These are phyloP conservation scores for Macadamia tetraphylla DNA, from an alignment of 164 flowering plant species.

Conservation along the genomic window DNA sequence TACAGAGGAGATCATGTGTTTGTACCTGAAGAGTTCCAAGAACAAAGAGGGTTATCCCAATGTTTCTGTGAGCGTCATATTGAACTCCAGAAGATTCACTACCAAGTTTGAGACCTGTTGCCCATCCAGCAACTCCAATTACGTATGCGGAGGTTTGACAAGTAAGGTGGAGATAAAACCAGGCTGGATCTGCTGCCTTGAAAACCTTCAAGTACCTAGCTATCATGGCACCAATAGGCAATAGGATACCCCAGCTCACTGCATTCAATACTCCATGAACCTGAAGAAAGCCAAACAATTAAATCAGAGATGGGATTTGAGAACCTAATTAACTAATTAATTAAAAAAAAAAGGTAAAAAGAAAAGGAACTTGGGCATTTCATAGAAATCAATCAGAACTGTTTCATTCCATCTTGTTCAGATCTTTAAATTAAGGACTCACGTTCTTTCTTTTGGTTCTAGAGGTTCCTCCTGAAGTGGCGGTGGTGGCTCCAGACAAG, in stretches of 20 bases:
- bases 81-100: constrained; percentile 23
- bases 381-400: too few species aligned
- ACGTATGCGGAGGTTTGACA: constrained; percentile 31
- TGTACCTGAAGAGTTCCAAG: constrained; percentile 34
- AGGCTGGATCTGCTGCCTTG: constrained; percentile 30
- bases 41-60: constrained; percentile 26
- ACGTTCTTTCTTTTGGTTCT: constrained; percentile 28
- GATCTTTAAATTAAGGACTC: constrained; percentile 7
- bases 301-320: not conserved
- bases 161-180: constrained; percentile 31
- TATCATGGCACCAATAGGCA: constrained; percentile 39
- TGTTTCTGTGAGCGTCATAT: constrained; percentile 22
- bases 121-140: constrained; percentile 37
- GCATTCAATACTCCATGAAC: constrained; percentile 46
- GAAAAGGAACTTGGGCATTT: too few species aligned
- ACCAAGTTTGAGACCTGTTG: constrained; percentile 31
- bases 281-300: constrained; percentile 26
- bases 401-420: too few species aligned
- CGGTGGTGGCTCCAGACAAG: constrained; percentile 18
- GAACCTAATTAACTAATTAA: too few species aligned
- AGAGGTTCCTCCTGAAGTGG: constrained; percentile 1
- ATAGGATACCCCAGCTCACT: constrained; percentile 44
- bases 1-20: too few species aligned
- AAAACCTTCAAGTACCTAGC: constrained; percentile 50
- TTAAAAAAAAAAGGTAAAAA: too few species aligned